Evolutionary conservation across 2,329 filamentous ascomycete genomes (phyloP), one percentile per base, ranked within the genome.

Genomic region (Paracoccidioides brasiliensis): DNA sequence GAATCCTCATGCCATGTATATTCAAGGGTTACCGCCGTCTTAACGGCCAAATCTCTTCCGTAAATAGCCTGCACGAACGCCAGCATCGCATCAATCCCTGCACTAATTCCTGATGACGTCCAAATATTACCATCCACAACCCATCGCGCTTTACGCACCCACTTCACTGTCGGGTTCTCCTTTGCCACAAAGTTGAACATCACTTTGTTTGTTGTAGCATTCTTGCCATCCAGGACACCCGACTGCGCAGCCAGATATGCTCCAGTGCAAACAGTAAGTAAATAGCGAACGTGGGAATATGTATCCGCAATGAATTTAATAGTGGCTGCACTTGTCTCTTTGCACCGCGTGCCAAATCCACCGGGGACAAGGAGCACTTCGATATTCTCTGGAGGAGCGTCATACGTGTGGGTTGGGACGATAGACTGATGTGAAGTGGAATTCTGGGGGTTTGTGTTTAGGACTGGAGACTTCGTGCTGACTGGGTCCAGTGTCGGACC

Each of bases 241-340:
- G 82, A 72, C 45, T 72, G 69, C 0, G 83, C 83, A 0, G 80
- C 74, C 4, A 85, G 67, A 2, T 77, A 77, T 4, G 80, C 74
- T 0, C 84, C 84, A 1, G 82, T 88, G 66, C 85, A 88, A 1
- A 88, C 76, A 0, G 82, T 84, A 45, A 88, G 72, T 10, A 85
- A 63, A 59, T 80, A 79, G 59, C 77, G 69, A 30, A 84, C 64
- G 3, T 66, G 67, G 0, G 77, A 74, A 61, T 74, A 79, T n/a
- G 66, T 63, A 0, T 66, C 65, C 33, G 64, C 62, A 44, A 82
- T 65, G 58, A 76, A 83, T 1, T 74, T 68, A 2, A 78, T 66
- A 0, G 75, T 68, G 0, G 70, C 66, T 9, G 64, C 59, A 0
- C 67, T 62, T 28, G 67, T 64, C 10, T 64, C 60, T 7, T 57